Evolutionary conservation across 208 protist species (phyloP).

Genomic region (Acanthamoeba rhysodes): DNA sequence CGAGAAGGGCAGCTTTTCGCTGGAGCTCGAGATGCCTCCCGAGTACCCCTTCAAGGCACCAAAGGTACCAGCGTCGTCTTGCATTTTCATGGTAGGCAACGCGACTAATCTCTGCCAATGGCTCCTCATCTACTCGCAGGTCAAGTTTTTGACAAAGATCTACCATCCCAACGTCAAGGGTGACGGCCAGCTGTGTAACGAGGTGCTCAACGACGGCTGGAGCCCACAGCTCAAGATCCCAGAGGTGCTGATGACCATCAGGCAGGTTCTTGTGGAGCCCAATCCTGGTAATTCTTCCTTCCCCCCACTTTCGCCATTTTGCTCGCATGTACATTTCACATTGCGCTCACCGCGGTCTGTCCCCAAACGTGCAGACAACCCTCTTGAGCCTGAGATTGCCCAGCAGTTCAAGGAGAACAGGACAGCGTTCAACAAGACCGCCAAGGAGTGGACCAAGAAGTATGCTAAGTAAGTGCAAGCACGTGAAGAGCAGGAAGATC

Average conservation of each 20-base stretch:
- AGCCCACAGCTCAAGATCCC: constrained; percentile 84
- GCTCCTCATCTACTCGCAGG: not conserved
- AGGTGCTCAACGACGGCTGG: constrained; percentile 80
- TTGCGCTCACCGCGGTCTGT: not conserved
- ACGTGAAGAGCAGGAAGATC: too few relatives aligned
- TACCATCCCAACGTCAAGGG: constrained; percentile 74
- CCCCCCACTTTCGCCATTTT: not conserved
- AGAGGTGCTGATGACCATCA: constrained; percentile 82
- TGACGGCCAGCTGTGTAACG: constrained; percentile 80
- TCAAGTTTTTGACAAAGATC: constrained; percentile 45
- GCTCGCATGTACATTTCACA: not conserved
- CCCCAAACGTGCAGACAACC: constrained; percentile 68
- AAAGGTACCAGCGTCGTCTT: not conserved
- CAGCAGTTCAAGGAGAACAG: constrained; percentile 83
- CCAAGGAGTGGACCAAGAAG: constrained; percentile 88
- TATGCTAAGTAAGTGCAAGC: constrained; percentile 80
- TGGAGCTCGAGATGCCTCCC: constrained; percentile 82
- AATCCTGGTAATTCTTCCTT: constrained; percentile 73
- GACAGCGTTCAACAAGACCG: constrained; percentile 83
- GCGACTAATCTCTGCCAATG: not conserved
- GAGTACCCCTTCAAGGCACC: constrained; percentile 87
- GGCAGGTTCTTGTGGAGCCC: constrained; percentile 81
- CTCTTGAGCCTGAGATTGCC: constrained; percentile 85
- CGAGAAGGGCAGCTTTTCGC: constrained; percentile 83
- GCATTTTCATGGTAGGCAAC: too few relatives aligned